Base-by-base conservation (phyloP, 768 basidiomycete species). In the Neoboletus brunneissimus region DNA sequence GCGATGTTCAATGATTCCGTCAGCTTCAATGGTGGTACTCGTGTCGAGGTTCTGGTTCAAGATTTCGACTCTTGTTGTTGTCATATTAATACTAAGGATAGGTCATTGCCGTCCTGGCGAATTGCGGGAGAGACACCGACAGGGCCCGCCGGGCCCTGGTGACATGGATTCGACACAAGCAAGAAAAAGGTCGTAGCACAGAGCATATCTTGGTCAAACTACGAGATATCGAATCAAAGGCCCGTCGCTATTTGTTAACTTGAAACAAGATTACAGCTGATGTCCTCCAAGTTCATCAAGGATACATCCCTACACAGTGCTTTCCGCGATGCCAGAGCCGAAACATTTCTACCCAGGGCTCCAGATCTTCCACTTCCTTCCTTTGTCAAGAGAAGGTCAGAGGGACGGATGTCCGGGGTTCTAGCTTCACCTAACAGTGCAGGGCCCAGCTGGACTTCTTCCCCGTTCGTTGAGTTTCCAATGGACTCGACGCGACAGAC, bases 251-350 rank as follows among this genome's bases (percentile, higher is more conserved):
- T 15, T 16, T 11, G 20, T 45, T 16, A 5, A 15, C 43, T 47
- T 20, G 5, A 22, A n/a, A 13, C n/a, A 35, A 13, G 20, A 43
- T 18, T 16, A 20, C 40, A 35, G 16, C 43, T 60, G 29, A 58
- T 44, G 4, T 12, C 48, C 46, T 5, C 5, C 38, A 52, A 72
- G 72, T 72, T 72, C 55, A 69, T 73, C 58, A 64, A 51, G 48
- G 71, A 72, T 49, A 20, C n/a, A 5, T 59, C 61, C 40, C 45
- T 72, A 0, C 70, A 72, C 40, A 35, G 42, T 31, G 71, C 72
- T n/a, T 72, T 72, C 25, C 71, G 72, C 23, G 68, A 73, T 42
- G 71, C 71, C 15, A 70, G 71, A 55, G 71, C 71, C 29, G 50
- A 55, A 41, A 72, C 71, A 0, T 65, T 13, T 38, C 57, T 72